phyloP scores from a whole-genome alignment of 2,329 filamentous ascomycete genomes.

The Orbilia ellipsospora region DNA sequence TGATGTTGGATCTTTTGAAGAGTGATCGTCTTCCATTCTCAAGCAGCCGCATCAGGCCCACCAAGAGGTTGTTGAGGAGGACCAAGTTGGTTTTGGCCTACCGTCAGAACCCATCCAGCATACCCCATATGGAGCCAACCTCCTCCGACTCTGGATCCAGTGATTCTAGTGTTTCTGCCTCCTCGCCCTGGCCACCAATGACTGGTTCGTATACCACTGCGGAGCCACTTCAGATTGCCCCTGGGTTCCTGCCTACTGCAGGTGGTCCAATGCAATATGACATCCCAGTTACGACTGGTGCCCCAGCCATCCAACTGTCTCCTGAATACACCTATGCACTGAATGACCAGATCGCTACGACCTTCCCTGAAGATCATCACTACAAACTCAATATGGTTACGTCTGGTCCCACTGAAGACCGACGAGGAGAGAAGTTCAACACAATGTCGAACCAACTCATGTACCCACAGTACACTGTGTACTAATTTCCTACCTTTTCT shows the following conservation, averaged over 20 bases:
- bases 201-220: conserved; percentile 30
- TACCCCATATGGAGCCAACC: conserved; percentile 45
- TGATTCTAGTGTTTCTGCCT: conserved; percentile 26
- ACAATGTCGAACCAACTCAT: conserved; percentile 38
- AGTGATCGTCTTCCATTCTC: conserved; percentile 53
- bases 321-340: conserved; percentile 49
- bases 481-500: conserved; percentile 16
- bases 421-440: conserved; percentile 35
- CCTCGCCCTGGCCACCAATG: conserved; percentile 51
- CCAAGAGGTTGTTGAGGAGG: conserved; percentile 44
- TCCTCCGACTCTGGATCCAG: conserved; percentile 42
- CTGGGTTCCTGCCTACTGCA: conserved; percentile 30
- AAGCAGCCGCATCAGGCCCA: conserved; percentile 51
- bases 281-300: conserved; percentile 45
- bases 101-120: conserved; percentile 48
- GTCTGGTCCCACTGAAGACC: conserved; percentile 36
- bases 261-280: conserved; percentile 45
- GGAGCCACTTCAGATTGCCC: conserved; percentile 40
- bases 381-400: conserved; percentile 49
- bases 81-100: conserved; percentile 43
- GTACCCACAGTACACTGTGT: conserved; percentile 46
- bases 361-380: conserved; percentile 50
- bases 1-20: conserved; percentile 52
- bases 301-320: conserved; percentile 44
- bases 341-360: conserved; percentile 49